A percentile compares a stretch with the other conserved stretches of the same genome.
Evolutionary conservation across 2,329 filamentous ascomycete species (phyloP).

Genomic region (Tothia fuscella): DNA sequence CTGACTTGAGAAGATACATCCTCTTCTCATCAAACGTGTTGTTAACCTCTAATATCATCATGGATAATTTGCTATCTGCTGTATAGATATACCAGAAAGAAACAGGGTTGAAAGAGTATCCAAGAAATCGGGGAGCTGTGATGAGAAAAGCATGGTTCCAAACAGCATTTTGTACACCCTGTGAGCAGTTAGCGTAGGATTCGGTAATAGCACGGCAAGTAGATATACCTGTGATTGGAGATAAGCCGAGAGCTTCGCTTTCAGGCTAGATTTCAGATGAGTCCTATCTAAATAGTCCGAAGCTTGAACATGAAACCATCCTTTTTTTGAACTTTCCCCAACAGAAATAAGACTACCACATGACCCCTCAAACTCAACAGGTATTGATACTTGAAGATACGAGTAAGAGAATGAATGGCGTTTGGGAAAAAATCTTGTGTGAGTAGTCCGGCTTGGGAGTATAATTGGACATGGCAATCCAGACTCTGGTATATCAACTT

Average conservation of each 20-base stretch:
- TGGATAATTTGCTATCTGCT: constrained; percentile 41
- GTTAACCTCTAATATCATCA: constrained; percentile 62
- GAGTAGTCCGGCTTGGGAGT: constrained; percentile 53
- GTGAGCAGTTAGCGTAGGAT: constrained; percentile 2
- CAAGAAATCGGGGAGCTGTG: constrained; percentile 56
- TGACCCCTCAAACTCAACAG: constrained; percentile 48
- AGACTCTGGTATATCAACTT: too few species aligned
- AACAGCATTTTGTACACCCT: constrained; percentile 46
- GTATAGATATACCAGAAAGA: constrained; percentile 74
- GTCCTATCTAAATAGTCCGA: constrained; percentile 51
- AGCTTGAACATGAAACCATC: constrained; percentile 50
- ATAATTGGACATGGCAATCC: constrained; percentile 34
- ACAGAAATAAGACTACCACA: constrained; percentile 45
- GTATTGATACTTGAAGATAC: constrained; percentile 57
- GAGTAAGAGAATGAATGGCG: constrained; percentile 58
- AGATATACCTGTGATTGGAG: constrained; percentile 41
- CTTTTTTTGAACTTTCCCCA: constrained; percentile 21
- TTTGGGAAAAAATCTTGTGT: constrained; percentile 54
- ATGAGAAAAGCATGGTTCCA: constrained; percentile 61
- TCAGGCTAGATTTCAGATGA: constrained; percentile 39
- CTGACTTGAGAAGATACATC: constrained; percentile 48
- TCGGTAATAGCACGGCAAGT: background rate
- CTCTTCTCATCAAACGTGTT: constrained; percentile 65
- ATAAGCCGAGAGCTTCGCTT: constrained; percentile 50
- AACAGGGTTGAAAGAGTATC: constrained; percentile 62